A percentile compares a stretch with the other conserved stretches of the same genome.
Conservation (phyloP, 805 yeast genomes). For the Metschnikowia anglica region DNA sequence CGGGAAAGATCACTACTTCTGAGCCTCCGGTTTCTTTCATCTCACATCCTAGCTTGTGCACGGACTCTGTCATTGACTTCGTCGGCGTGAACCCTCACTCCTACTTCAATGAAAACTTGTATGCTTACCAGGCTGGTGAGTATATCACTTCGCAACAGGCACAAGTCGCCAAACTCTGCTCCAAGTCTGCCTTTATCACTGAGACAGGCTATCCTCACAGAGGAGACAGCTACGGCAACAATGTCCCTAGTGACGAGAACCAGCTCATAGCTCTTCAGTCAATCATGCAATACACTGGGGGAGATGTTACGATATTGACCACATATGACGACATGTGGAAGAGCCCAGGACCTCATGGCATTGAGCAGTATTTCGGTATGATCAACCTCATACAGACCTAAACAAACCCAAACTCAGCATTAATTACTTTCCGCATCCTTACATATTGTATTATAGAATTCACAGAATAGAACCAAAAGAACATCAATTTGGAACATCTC, state of each 20-base stretch:
- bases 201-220: conserved; percentile 89
- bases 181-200: conserved; percentile 57
- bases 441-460: background rate
- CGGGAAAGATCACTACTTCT: conserved; percentile 75
- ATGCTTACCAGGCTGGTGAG: conserved; percentile 68
- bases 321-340: conserved; percentile 90
- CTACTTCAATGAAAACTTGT: conserved; percentile 64
- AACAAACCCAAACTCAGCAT: background rate
- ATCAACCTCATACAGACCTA: conserved; percentile 34
- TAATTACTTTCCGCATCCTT: background rate
- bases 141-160: conserved; percentile 65
- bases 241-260: conserved; percentile 68
- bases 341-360: conserved; percentile 73
- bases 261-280: conserved; percentile 67
- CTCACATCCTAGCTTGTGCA: conserved; percentile 65
- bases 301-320: conserved; percentile 69
- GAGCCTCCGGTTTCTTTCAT: conserved; percentile 83
- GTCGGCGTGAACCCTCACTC: conserved; percentile 88
- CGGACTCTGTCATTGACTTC: conserved; percentile 66
- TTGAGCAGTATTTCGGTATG: conserved; percentile 86
- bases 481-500: too few species aligned
- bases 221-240: conserved; percentile 69
- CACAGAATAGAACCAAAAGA: background rate
- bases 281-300: conserved; percentile 57
- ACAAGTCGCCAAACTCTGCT: conserved; percentile 56